Base-by-base conservation (phyloP, 208 protist genomes). In the Leishmania guyanensis region DNA sequence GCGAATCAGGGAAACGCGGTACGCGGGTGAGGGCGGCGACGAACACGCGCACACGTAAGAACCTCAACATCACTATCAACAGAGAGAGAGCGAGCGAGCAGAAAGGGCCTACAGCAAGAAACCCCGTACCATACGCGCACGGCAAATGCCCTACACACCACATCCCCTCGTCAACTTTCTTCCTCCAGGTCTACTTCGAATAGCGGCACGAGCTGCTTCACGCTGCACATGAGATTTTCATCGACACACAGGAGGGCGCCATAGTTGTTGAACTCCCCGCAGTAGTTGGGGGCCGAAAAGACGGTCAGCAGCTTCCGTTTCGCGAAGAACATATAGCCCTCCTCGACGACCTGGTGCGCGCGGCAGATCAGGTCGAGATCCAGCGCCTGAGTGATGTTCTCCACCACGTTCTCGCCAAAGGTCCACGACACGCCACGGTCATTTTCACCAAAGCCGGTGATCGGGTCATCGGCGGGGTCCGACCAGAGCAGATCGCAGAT, bases 401-500 rank as follows among this genome's bases (percentile, higher is more conserved):
- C 83, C 10, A 91, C 93, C 65, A 93, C 88, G 70, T 96, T 89
- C 46, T 87, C 87, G 50, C 95, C 94, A 85, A 97, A 98, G 16
- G 91, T 93, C 77, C 86, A 95, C 53, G 92, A 93, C n/a, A 90
- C 89, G 46, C 96, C 93, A 36, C 94, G 86, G 68, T 84, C 84
- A 80, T 96, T 98, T 69, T 89, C 85, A 29, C 86, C 86, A 72
- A 86, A 92, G 33, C 89, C 89, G 60, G 66, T 39, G 78, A 84
- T 92, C 3, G 90, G 89, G 16, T 86, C 84, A 36, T 97, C 96
- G 20, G 99, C 98, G n/a, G 99, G 99, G 89, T 99, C 99, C 5
- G 98, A 97, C 99, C 99, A 99, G 12, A 99, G 90, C 58, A 99
- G 84, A 80, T 99, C 99, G 91, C 99, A 99, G 5, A 99, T 89